Percentiles rank a stretch among this genome's conserved stretches.
Conservation (phyloP, 345 rosid species). For the Eucalyptus curtisii region DNA sequence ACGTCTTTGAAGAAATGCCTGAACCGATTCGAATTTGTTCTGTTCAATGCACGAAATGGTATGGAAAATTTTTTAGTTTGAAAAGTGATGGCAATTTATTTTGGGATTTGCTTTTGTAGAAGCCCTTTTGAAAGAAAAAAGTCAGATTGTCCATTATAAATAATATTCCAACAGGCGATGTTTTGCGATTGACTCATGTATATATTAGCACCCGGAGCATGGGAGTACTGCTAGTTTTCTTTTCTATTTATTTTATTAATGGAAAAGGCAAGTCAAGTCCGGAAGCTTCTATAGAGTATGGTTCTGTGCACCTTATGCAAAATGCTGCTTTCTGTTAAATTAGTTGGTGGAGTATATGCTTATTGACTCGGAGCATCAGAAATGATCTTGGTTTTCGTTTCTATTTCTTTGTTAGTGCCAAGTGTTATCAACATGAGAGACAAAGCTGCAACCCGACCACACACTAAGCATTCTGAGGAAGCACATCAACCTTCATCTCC, state of each 20-base stretch:
- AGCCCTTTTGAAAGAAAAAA: background rate
- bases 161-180: fast-evolving
- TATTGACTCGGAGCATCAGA: too few relatives aligned
- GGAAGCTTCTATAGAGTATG: too few relatives aligned
- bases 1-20: too few relatives aligned
- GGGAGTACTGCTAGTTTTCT: background rate
- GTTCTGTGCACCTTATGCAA: fast-evolving
- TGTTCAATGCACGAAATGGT: too few relatives aligned
- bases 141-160: too few relatives aligned
- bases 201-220: background rate
- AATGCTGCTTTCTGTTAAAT: too few relatives aligned
- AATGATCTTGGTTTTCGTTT: too few relatives aligned
- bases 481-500: background rate
- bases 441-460: background rate
- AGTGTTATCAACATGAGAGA: background rate
- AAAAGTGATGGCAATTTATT: background rate
- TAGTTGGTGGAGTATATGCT: too few relatives aligned
- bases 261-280: fast-evolving
- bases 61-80: too few relatives aligned
- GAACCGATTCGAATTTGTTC: too few relatives aligned
- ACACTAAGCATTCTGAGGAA: background rate
- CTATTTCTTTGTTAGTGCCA: too few relatives aligned
- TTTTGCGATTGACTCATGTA: background rate
- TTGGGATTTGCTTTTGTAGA: background rate
- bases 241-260: too few relatives aligned